Evolutionary conservation across 1,139 yeast genomes (phyloP), one percentile per base, ranked within the genome.

Genomic region (Kodamaea derodonti): DNA sequence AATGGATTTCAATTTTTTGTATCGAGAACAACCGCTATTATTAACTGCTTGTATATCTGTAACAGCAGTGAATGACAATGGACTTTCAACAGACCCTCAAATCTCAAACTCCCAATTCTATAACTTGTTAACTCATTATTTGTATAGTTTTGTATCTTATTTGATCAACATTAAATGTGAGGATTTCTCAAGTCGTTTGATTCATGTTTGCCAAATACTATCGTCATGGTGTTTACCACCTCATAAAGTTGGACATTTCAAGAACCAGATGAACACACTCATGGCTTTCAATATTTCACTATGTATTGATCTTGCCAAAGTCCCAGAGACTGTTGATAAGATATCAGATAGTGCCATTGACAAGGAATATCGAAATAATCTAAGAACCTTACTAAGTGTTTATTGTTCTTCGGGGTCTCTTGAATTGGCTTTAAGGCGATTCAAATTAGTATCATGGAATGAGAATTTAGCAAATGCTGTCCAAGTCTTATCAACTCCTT

Each of bases 191-290:
- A 59, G 59, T 28, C 65, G 62, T 38, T 47, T 69, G 34, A 65
- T 75, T 17, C 65, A 64, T 34, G 57, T 66, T 1, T 71, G 73
- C 40, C 49, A 73, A 33, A 60, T 72, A 3, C 48, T 74, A 12
- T 69, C 77, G 7, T 50, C 70, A 6, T 75, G 79, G 80, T 63
- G 69, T 37, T 54, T 72, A 4, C 76, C 78, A 2, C 75, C 79
- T 3, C 57, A 63, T 23, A 63, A 62, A 40, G 62, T 72, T 55
- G 78, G 77, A 4, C 72, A 75, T 26, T 73, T 65, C 47, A 71
- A 69, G 45, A 75, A 71, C 45, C 79, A 73, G 41, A 62, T 75
- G 51, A 66, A 68, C 40, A 48, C 74, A 17, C 47, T 75, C 38
- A 62, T 65, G 31, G 74, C 75, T 2, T 56, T 66, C 34, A 65